These are phyloP conservation scores for Trichoderma semiorbis DNA, from an alignment of 2,329 filamentous ascomycete species.

Conservation along the genomic window DNA sequence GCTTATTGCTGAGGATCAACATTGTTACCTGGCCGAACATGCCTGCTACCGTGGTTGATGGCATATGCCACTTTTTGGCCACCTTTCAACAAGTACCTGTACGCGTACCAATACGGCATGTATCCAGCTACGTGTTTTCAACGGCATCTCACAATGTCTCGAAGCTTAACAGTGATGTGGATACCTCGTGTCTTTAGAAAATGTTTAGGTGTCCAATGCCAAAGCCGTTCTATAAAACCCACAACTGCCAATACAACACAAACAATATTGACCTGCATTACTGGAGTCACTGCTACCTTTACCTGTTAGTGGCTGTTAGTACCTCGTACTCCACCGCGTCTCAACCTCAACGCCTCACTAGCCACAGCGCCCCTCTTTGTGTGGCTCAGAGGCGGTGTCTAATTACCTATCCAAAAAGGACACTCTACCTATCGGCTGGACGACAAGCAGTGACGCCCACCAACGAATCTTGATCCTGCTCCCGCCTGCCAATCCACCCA, in stretches of 20 bases:
- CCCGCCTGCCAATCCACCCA: constrained; percentile 14
- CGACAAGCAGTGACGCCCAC: constrained; percentile 13
- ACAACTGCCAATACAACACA: neutral
- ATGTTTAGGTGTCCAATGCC: no score
- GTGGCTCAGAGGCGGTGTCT: constrained; percentile 19
- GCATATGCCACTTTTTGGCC: neutral
- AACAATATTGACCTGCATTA: neutral
- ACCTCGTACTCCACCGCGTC: neutral
- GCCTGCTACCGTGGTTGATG: no score
- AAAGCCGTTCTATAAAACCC: neutral
- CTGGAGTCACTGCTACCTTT: neutral
- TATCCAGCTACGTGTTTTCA: neutral
- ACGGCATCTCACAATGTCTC: neutral
- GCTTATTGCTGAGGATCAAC: neutral
- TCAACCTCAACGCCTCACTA: neutral
- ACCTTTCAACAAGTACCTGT: neutral
- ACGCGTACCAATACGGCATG: neutral
- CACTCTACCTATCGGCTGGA: constrained; percentile 10
- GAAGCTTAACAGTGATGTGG: neutral
- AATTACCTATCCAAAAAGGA: constrained; percentile 18
- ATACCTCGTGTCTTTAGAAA: no score
- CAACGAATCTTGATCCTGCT: constrained; percentile 12
- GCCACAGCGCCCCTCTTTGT: constrained; percentile 18
- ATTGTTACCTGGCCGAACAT: neutral
- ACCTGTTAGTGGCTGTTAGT: neutral